Conservation (phyloP, 2,329 filamentous ascomycete species). For the Penicillium polonicum region DNA sequence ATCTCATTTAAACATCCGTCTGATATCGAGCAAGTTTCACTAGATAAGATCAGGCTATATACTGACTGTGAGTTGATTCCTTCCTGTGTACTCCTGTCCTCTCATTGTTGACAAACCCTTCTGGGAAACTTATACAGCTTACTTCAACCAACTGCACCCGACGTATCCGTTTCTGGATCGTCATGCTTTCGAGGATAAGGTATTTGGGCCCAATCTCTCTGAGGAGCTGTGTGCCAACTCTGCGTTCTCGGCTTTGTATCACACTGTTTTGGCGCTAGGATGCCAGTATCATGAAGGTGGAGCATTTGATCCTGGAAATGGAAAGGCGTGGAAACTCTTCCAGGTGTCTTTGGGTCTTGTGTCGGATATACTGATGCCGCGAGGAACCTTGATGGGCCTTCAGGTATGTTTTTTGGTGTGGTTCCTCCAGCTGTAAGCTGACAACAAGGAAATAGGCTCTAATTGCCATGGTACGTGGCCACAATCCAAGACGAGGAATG, state of each 20-base stretch:
- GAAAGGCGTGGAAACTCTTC: constrained; percentile 44
- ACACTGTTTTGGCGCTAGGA: constrained; percentile 41
- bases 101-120: neutral
- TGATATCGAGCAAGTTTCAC: neutral
- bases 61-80: constrained; percentile 3
- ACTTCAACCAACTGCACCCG: constrained; percentile 43
- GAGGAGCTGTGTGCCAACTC: constrained; percentile 28
- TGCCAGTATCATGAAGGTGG: constrained; percentile 38
- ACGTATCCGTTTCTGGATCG: constrained; percentile 45
- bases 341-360: constrained; percentile 39
- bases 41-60: neutral
- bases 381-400: constrained; percentile 24
- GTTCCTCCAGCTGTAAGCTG: neutral
- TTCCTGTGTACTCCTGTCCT: too few relatives aligned
- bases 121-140: constrained; percentile 25
- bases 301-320: constrained; percentile 42
- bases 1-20: neutral
- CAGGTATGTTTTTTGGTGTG: constrained; percentile 8
- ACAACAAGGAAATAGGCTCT: neutral
- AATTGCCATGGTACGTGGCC: neutral
- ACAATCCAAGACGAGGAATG: too few relatives aligned
- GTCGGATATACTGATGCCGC: constrained; percentile 33
- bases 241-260: constrained; percentile 42
- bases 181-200: constrained; percentile 36
- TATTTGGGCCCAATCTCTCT: constrained; percentile 27